Base-by-base conservation (phyloP, 1,284 basidiomycete species). In the Melampsora larici-populina region DNA sequence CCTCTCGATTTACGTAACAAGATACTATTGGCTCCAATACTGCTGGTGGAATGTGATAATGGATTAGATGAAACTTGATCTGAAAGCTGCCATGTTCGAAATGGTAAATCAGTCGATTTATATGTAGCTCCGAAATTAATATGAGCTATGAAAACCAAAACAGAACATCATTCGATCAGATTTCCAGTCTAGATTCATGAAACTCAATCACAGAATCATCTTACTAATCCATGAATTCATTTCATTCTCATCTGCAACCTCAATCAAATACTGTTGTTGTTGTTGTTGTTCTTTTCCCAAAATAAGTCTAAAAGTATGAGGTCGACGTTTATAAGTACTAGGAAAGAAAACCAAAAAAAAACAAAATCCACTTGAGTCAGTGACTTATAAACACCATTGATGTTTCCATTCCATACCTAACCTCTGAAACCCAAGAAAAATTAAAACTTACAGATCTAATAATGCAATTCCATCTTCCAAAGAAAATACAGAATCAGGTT, bases 401-500 rank as follows among this genome's bases (percentile, higher is more conserved):
- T 26, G 29, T 17, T n/a, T n/a, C n/a, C n/a, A n/a, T n/a, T n/a
- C n/a, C n/a, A n/a, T n/a, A n/a, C n/a, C n/a, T n/a, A n/a, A n/a
- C n/a, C n/a, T n/a, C n/a, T n/a, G n/a, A n/a, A n/a, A n/a, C n/a
- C n/a, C n/a, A n/a, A n/a, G n/a, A n/a, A n/a, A 51, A 33, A 48
- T 33, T 3, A 29, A 58, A 21, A 76, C 74, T 29, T 26, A 76
- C 74, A 85, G 86, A 83, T 97, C 94, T 81, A 87, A 90, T 31
- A 96, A 88, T 9, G 93, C 94, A 66, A 95, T 85, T 0, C 89
- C 86, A 82, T 91, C 89, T 78, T 90, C 90, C 48, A 98, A 86
- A 1, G 93, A 90, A 33, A 95, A 84, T 21, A 93, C 87, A 82
- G 95, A 94, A 82, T 99, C 96, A 0, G 95, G 94, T 82, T 89